Conservation (phyloP, 208 protist species). For the Balamuthia mandrillaris region DNA sequence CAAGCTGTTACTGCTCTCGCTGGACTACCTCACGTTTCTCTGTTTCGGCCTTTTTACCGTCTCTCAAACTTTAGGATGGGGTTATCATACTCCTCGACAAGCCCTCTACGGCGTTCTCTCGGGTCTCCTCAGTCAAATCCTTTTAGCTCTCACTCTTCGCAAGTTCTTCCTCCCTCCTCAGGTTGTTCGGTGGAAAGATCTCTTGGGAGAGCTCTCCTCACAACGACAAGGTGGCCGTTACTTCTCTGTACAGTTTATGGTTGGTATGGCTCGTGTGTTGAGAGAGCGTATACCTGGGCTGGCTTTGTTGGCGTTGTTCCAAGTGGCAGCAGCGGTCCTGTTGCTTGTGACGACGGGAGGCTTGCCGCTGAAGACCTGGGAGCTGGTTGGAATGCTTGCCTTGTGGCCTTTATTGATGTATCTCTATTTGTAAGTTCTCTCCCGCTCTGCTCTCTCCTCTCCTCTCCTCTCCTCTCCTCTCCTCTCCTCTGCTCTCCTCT, state of each 20-base stretch:
- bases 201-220: not conserved
- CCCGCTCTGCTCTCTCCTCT: too few species aligned
- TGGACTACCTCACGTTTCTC: not conserved
- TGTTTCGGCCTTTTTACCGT: not conserved
- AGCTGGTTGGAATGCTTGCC: not conserved
- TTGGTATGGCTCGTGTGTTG: too few species aligned
- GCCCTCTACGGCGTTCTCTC: not conserved
- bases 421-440: not conserved
- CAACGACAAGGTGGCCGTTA: too few species aligned
- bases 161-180: not conserved
- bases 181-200: not conserved
- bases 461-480: not conserved
- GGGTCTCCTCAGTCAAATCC: not conserved
- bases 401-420: not conserved
- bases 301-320: constrained; percentile 1
- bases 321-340: not conserved
- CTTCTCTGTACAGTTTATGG: too few species aligned
- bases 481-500: not conserved
- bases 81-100: not conserved
- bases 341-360: not conserved
- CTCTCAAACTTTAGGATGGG: constrained; percentile 6
- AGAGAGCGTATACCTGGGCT: too few species aligned
- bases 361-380: constrained; percentile 9
- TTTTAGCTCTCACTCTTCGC: not conserved
- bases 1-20: not conserved